Evolutionary conservation across 306 rosid genomes (phyloP), one percentile per base, ranked within the genome.

Genomic region (Psophocarpus tetragonolobus): DNA sequence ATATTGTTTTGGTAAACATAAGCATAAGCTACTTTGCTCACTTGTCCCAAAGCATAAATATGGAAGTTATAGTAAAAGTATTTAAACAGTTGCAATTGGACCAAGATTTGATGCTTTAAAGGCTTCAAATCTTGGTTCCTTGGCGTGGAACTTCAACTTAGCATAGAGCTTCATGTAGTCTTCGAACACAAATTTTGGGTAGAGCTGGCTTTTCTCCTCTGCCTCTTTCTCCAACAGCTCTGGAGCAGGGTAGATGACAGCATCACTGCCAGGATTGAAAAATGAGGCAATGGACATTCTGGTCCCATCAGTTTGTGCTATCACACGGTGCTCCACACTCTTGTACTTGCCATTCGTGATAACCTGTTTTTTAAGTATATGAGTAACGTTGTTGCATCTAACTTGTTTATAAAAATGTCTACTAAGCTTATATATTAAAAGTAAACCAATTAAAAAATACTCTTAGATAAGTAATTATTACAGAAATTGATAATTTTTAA

Each of bases 261-360:
- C 95, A 69, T 94, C 95, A 74, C 97, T 83, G 1, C 97, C 95
- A 1, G 98, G 97, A 72, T 94, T 94, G 87, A 87, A 94, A 84
- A 94, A 94, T 61, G 98, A 94, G 32, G 98, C 98, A 62, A 94
- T 71, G 1, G 98, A 94, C 98, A 94, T 92, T 50, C 98, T 81
- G 6, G 84, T 87, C 1, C 98, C 97, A 66, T 86, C 74, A 1
- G 87, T 86, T 39, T 94, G 98, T 42, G 98, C 88, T 38, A 92
- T 57, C 85, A 92, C 98, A 47, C 98, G 84, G 81, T 94, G 98
- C 51, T 85, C 85, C 85, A 92, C 97, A 71, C 98, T 94, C 86
- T 89, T 94, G 87, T 94, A 94, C 64, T 85, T 92, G 0, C 98
- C 98, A 83, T 94, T 94, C 3, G 97, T 89, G 21, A 94, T 94